Evolutionary conservation across 2,329 filamentous ascomycete genomes (phyloP).

Genomic region (Dactylella cylindrospora): DNA sequence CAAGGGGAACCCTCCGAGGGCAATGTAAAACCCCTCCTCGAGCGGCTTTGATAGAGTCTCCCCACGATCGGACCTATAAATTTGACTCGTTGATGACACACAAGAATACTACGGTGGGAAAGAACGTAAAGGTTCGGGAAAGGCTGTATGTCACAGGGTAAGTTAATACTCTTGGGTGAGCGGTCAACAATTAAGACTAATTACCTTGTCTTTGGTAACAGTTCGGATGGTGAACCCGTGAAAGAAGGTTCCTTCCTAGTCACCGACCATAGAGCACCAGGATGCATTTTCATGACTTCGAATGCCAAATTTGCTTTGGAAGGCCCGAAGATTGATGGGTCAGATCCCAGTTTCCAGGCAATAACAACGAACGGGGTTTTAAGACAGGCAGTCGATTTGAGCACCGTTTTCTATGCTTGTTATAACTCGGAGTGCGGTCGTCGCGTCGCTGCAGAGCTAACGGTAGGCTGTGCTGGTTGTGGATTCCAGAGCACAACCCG

Average conservation of each 20-base stretch:
- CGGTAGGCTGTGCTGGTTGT: conserved; percentile 7
- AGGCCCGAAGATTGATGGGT: not conserved
- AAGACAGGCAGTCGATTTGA: conserved; percentile 3
- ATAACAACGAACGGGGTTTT: not conserved
- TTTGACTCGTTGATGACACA: too few relatives aligned
- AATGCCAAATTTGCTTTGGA: conserved; percentile 6
- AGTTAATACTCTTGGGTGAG: too few relatives aligned
- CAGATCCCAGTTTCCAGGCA: not conserved
- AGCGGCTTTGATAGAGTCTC: too few relatives aligned
- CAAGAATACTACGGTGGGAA: too few relatives aligned
- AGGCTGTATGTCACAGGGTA: too few relatives aligned
- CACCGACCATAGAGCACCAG: conserved; percentile 14
- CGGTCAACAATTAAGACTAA: not conserved
- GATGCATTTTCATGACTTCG: conserved; percentile 3
- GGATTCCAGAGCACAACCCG: conserved; percentile 18
- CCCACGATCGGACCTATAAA: too few relatives aligned
- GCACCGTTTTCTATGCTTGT: conserved; percentile 23
- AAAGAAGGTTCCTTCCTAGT: conserved; percentile 5
- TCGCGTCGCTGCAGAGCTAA: conserved; percentile 14
- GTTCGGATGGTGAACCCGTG: conserved; percentile 7
- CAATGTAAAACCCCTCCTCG: too few relatives aligned
- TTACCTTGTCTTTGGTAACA: not conserved
- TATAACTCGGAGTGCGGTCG: conserved; percentile 14
- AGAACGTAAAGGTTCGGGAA: too few relatives aligned
- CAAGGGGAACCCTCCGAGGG: too few relatives aligned